Conservation (phyloP, 192 early-diverging fungal genomes). For the Neocallimastix lanati region DNA sequence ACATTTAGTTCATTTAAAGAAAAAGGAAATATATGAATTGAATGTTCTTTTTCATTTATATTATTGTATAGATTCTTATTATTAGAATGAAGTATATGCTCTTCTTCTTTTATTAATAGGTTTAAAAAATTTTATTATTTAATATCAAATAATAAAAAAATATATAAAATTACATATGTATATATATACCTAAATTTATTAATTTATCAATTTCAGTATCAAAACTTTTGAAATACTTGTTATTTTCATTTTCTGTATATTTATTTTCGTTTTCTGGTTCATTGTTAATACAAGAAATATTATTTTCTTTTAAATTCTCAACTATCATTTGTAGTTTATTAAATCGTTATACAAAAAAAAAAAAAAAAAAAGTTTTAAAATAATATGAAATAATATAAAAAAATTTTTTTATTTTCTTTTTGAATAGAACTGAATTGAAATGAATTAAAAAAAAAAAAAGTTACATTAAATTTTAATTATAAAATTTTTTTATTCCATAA, state of each 20-base stretch:
- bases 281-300: background rate
- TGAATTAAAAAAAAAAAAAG: too few species aligned
- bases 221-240: background rate
- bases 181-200: background rate
- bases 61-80: background rate
- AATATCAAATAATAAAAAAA: too few species aligned
- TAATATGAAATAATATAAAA: too few species aligned
- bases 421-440: too few species aligned
- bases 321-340: background rate
- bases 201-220: background rate
- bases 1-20: background rate
- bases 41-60: background rate
- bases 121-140: too few species aligned
- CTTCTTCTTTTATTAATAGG: background rate
- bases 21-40: background rate
- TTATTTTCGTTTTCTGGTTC: background rate
- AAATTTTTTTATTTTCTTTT: too few species aligned
- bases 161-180: too few species aligned
- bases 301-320: background rate
- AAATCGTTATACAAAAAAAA: too few species aligned
- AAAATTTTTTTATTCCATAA: too few species aligned
- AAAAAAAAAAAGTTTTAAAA: too few species aligned
- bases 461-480: too few species aligned
- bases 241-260: background rate
- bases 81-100: background rate